Base-by-base conservation (phyloP, 2,329 filamentous ascomycete genomes). In the Rhynchosporium agropyri region DNA sequence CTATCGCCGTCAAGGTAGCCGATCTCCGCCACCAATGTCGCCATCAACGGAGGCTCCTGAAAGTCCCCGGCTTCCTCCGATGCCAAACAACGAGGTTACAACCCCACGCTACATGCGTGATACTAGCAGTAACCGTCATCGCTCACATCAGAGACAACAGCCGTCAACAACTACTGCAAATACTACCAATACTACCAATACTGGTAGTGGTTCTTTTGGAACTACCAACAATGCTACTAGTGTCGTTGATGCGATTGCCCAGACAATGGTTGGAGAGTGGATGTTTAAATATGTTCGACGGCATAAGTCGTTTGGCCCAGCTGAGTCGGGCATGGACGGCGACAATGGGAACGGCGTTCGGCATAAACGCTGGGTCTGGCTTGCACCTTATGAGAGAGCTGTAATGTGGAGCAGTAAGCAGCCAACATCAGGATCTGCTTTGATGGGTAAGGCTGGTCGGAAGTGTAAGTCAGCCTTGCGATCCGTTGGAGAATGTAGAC, bases 331-430 rank as follows among this genome's bases (percentile, higher is more conserved):
- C 64, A 83, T 86, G 66, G 87, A 92, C 72, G 89, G 82, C 66
- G 87, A 90, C 76, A 87, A 89, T 63, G 81, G 79, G 26, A 83
- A 80, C 67, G 86, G 83, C 70, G 86, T 86, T 68, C 89, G 95
- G 36, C 95, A 99, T 76, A 97, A 93, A 79, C 85, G 95, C 75
- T 99, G 95, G 95, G 95, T 99, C 1, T 99, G 95, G 95, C 84
- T 99, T 67, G 95, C 94, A 20, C 95, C 95, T 2, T 98, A 99
- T 73, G 95, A 99, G 77, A 84, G 93, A 66, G 89, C 94, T 12
- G 94, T 99, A 64, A 91, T 99, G 76, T 99, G 95, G 95, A 97
- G 94, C 77, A 96, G 90, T 81, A 97, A 96, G 81, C 95, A 99
- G 77, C 95, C 95, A 15, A 91, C 88, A 9, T 92, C 88, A 70